phyloP scores from a whole-genome alignment of 148 eudicot genomes.

The Camellia japonica region DNA sequence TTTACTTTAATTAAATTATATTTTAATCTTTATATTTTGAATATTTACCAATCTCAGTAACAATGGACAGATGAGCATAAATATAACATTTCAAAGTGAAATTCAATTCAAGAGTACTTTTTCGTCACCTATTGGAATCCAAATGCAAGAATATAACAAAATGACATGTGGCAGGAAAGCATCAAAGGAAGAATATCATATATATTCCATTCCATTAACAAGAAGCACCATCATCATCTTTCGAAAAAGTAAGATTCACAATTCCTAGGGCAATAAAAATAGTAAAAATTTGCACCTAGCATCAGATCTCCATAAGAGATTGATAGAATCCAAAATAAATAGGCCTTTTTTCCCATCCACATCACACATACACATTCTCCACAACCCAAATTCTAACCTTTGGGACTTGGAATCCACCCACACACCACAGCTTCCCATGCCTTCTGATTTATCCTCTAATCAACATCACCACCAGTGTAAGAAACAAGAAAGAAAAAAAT shows the following conservation, averaged over 20 bases:
- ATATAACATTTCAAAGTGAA: no score
- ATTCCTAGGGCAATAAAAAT: not conserved
- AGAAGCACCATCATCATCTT: not conserved
- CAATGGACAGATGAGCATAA: no score
- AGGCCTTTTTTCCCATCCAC: not conserved
- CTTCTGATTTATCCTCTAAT: not conserved
- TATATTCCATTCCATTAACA: not conserved
- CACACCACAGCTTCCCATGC: constrained; percentile 18
- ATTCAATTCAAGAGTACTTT: not conserved
- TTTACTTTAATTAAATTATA: no score
- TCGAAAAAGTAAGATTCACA: constrained; percentile 8
- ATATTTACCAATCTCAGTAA: no score
- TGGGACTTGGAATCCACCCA: constrained; percentile 20
- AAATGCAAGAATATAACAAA: not conserved
- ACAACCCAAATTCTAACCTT: constrained; percentile 23
- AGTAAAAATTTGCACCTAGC: not conserved
- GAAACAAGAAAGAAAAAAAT: not conserved
- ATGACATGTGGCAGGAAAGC: not conserved
- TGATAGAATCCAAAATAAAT: constrained; percentile 4
- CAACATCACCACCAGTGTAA: not conserved
- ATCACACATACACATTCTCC: constrained; percentile 19
- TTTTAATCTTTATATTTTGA: no score
- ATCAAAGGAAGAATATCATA: not conserved
- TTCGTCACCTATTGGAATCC: not conserved
- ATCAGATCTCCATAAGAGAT: not conserved